Conservation (phyloP, 169 alveolate genomes). For the Babesia ovata region DNA sequence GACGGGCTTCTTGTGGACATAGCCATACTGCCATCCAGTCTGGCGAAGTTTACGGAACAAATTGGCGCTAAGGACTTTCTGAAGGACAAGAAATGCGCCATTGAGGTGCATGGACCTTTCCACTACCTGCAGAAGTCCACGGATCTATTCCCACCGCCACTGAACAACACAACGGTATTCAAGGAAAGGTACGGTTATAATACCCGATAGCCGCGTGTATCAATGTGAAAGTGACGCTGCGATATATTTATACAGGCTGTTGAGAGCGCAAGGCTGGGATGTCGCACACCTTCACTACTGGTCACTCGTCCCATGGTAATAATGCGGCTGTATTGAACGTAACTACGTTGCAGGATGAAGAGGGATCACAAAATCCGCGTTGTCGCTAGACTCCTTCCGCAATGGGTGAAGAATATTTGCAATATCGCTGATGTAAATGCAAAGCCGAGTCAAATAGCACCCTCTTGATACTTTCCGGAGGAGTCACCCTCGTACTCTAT, state of each 20-base stretch:
- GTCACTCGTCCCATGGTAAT: slow-evolving; percentile 59
- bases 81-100: slow-evolving; percentile 44
- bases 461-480: slow-evolving; percentile 6
- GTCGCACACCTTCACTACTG: slow-evolving; percentile 53
- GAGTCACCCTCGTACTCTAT: slow-evolving; percentile 27
- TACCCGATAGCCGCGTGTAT: not conserved
- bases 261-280: slow-evolving; percentile 48
- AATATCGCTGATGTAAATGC: not conserved
- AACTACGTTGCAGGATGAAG: slow-evolving; percentile 35
- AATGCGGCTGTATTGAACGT: not conserved
- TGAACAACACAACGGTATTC: slow-evolving; percentile 20
- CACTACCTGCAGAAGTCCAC: slow-evolving; percentile 59
- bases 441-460: slow-evolving; percentile 11
- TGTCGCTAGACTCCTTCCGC: slow-evolving; percentile 21
- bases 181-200: slow-evolving; percentile 31
- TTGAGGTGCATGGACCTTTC: slow-evolving; percentile 62
- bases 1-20: slow-evolving; percentile 44
- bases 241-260: slow-evolving; percentile 16
- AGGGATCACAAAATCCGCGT: slow-evolving; percentile 33
- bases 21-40: slow-evolving; percentile 40
- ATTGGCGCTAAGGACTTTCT: slow-evolving; percentile 33
- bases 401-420: slow-evolving; percentile 52
- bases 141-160: slow-evolving; percentile 53
- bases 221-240: not conserved
- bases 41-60: slow-evolving; percentile 6